Base-by-base conservation (phyloP, 192 early-diverging fungal genomes). In the Backusella parvicylindrica region DNA sequence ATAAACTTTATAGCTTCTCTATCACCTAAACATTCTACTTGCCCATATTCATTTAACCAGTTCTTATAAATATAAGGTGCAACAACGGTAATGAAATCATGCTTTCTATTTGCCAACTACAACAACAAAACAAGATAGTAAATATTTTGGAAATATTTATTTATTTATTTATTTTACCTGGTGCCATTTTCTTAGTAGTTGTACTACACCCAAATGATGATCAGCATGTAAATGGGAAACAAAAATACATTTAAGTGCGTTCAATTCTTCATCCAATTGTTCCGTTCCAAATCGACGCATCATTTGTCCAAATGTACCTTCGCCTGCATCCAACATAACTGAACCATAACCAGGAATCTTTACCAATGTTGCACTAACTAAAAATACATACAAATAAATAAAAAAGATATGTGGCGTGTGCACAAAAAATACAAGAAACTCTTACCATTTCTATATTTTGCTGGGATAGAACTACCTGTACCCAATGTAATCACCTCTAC, bases 151-250 rank as follows among this genome's bases (percentile, higher is more conserved):
- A 16, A 7, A 66, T n/a, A 12, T 47, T 6, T 47, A 47, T 13
- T 2, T 41, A 0, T 41, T 41, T 11, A 13, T 16, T 8, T 6
- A 5, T 6, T 49, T 70, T 84, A 93, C 85, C 84, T 89, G 73
- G 70, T 84, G 88, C 89, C 95, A 91, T 68, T 88, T 86, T 23
- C 79, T 84, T 68, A 99, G 82, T 47, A 99, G 71, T 31, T 88
- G 79, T 6, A 95, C 83, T 4, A 91, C 82, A 3, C 98, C 98
- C 23, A 99, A 81, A 79, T 98, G 98, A 75, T 99, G 98, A 82
- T 99, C 98, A 31, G 97, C 98, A 80, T 99, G 98, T 84, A 99
- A 82, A 79, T 99, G 98, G 40, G 95, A 97, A 9, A 99, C 86
- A 82, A 96, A 98, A 66, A 99, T 75, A 9, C 92, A 81, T 68